Percentiles rank a stretch among this genome's conserved stretches.
Conservation (phyloP, 75 land plant species). For the Pinus albicaulis region DNA sequence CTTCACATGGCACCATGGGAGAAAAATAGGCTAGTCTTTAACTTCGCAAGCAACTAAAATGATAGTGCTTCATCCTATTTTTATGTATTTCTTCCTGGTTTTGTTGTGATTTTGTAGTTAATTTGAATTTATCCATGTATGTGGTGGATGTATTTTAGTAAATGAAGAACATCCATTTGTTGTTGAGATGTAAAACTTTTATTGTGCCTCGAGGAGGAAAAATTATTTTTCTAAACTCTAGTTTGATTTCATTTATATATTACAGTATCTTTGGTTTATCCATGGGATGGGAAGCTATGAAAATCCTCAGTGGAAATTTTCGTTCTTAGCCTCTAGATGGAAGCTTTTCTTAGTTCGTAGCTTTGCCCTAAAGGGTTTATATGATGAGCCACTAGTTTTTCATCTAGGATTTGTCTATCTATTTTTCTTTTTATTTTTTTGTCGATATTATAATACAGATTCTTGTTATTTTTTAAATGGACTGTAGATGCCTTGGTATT, state of each 20-base stretch:
- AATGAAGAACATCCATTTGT: not conserved
- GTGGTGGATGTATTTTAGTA: not conserved
- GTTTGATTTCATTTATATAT: not conserved
- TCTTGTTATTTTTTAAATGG: not conserved
- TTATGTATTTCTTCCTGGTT: not conserved
- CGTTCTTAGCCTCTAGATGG: not conserved
- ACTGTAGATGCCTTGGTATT: not conserved
- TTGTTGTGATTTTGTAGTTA: not conserved
- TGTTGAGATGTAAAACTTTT: not conserved
- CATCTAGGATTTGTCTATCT: not conserved
- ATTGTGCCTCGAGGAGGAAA: not conserved
- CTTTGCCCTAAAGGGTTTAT: not conserved
- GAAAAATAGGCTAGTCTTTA: conserved; percentile 75
- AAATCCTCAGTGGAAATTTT: not conserved
- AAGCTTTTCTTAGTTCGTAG: not conserved
- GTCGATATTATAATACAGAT: not conserved
- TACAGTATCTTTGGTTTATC: not conserved
- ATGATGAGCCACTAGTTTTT: not conserved
- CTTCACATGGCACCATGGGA: conserved; percentile 14
- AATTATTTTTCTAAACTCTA: not conserved
- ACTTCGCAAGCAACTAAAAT: conserved; percentile 85
- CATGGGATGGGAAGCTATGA: not conserved
- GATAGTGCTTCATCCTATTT: conserved; percentile 13
- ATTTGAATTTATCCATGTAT: not conserved
- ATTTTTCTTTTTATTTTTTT: not conserved